These are phyloP conservation scores for Fusarium stilboides DNA, from an alignment of 2,329 filamentous ascomycete genomes.

Conservation along the genomic window DNA sequence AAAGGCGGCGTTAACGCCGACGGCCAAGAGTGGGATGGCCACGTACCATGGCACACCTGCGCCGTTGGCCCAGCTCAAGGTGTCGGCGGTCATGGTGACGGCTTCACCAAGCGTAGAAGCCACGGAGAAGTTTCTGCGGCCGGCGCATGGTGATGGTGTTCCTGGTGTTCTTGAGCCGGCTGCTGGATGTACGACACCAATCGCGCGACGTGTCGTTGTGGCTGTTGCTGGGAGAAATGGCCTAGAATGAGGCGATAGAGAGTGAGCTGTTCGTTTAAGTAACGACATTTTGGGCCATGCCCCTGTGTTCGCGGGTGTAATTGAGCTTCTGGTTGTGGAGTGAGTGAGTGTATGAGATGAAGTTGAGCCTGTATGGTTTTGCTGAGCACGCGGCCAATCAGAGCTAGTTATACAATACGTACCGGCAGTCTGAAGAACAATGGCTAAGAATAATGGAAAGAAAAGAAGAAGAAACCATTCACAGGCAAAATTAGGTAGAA, in stretches of 20 bases:
- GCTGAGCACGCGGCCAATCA: slow-evolving; percentile 27
- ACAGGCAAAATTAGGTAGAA: too few species aligned
- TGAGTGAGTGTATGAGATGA: slow-evolving; percentile 32
- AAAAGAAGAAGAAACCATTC: too few species aligned
- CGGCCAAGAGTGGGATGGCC: slow-evolving; percentile 67
- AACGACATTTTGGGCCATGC: slow-evolving; percentile 42
- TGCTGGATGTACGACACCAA: slow-evolving; percentile 13
- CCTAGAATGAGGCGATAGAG: slow-evolving; percentile 30
- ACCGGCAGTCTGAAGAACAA: neutral
- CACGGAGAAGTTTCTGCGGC: slow-evolving; percentile 55
- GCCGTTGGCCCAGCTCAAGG: slow-evolving; percentile 62
- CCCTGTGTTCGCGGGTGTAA: slow-evolving; percentile 10
- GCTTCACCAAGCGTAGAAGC: slow-evolving; percentile 51
- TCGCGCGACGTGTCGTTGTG: slow-evolving; percentile 14
- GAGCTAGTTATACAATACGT: slow-evolving; percentile 1
- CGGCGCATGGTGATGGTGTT: slow-evolving; percentile 19
- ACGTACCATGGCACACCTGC: slow-evolving; percentile 68
- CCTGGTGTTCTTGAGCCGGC: neutral
- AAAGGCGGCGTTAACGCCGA: slow-evolving; percentile 61
- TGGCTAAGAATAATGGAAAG: too few species aligned
- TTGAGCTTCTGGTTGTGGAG: slow-evolving; percentile 11
- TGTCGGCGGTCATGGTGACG: slow-evolving; percentile 59
- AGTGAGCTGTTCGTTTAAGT: slow-evolving; percentile 25
- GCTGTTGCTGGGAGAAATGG: slow-evolving; percentile 19
- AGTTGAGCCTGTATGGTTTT: slow-evolving; percentile 19